Base-by-base conservation (phyloP, 2,329 filamentous ascomycete genomes). In the Alternaria rosae region DNA sequence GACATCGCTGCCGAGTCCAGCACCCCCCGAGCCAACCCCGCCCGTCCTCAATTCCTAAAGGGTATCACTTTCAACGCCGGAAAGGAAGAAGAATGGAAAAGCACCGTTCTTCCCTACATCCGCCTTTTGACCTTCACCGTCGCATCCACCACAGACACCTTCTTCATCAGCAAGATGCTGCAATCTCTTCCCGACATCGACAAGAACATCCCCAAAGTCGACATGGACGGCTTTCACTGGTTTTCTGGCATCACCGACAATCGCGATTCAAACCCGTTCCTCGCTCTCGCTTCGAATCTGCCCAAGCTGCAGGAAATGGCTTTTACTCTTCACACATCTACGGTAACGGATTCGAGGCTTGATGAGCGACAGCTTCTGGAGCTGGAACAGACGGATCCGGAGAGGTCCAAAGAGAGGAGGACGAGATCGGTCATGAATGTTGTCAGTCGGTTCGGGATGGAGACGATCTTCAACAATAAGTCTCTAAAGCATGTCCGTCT, bases 261-360 rank as follows among this genome's bases (percentile, higher is more conserved):
- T 3, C 97, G 94, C 71, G 97, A 95, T 2, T 93, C 89, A 75
- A 98, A 97, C 75, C 97, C 94, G 59, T 92, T 93, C 70, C 88
- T 92, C 0, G 93, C 93, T 71, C 97, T 94, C 73, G 97, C 93
- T 54, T 96, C 79, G 12, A 93, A 88, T 71, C 93, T 97, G 4
- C 92, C 91, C 3, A 93, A 84, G 76, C 97, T 97, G 1, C 88
- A 86, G 0, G 90, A 90, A 10, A 92, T 94, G 71, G 88, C 88
- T 42, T 92, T 87, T 78, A 97, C 93, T 10, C 96, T 83, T 1
- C 93, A 92, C 1, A 94, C 94, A 10, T 94, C 92, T 2, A 92
- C 90, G 8, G 92, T 88, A 59, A 88, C 89, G 1, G 90, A 84
- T 70, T 92, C 91, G 76, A 92, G 95, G 10, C 84, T 83, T 8